These are phyloP conservation scores for Dictyostelium firmibasis DNA, from an alignment of 78 protist species.

Conservation along the genomic window DNA sequence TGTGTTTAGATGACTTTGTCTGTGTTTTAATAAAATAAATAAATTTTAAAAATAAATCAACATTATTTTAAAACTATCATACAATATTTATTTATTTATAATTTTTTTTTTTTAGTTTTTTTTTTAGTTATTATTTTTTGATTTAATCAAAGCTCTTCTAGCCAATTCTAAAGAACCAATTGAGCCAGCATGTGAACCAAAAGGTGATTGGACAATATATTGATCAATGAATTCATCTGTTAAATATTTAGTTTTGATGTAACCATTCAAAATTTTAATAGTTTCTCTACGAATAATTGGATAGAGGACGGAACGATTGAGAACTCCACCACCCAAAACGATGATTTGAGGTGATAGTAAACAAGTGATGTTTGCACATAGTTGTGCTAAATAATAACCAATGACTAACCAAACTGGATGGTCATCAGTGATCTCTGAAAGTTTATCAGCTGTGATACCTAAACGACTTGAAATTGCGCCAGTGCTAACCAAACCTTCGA, in stretches of 20 bases:
- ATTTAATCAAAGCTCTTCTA: constrained; percentile 27
- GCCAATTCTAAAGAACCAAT: constrained; percentile 83
- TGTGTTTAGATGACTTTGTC: too few species aligned
- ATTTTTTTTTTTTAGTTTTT: too few species aligned
- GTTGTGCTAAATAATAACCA: constrained; percentile 88
- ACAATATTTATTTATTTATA: too few species aligned
- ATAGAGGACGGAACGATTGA: constrained; percentile 80
- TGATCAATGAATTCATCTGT: constrained; percentile 30
- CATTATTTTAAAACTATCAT: too few species aligned
- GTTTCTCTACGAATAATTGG: constrained; percentile 45
- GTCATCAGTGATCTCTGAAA: constrained; percentile 66
- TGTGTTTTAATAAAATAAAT: too few species aligned
- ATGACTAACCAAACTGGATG: constrained; percentile 82
- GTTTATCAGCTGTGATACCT: constrained; percentile 19
- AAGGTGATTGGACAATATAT: constrained; percentile 69
- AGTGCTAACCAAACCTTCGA: constrained; percentile 84
- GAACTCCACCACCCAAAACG: constrained; percentile 92
- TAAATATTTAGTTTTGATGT: constrained; percentile 63
- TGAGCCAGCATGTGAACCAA: constrained; percentile 61
- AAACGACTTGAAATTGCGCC: constrained; percentile 83
- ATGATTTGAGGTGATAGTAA: constrained; percentile 74
- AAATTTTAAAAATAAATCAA: too few species aligned
- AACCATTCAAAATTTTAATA: constrained; percentile 71
- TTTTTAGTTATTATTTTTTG: neutral
- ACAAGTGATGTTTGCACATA: constrained; percentile 83